Conservation (phyloP, 176 grass and related monocot genomes). For the Oryza glumipatula region DNA sequence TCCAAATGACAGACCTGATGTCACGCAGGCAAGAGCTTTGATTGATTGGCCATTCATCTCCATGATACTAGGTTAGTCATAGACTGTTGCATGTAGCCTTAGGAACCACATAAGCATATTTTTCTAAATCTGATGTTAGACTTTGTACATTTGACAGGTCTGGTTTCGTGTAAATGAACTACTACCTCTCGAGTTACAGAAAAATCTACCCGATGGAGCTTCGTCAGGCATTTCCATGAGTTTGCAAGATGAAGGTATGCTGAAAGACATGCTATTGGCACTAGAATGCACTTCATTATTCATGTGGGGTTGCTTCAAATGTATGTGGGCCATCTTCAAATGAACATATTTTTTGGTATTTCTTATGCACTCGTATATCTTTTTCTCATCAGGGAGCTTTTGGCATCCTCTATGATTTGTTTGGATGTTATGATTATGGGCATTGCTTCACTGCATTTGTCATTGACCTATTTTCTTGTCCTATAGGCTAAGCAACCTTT, state of each 20-base stretch:
- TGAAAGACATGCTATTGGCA: constrained; percentile 36
- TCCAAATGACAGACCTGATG: constrained; percentile 77
- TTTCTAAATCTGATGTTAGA: constrained; percentile 39
- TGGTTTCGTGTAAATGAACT: constrained; percentile 84
- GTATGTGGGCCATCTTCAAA: background rate
- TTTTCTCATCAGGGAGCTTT: background rate
- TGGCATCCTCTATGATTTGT: background rate
- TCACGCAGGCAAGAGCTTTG: constrained; percentile 81
- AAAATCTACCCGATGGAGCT: constrained; percentile 63
- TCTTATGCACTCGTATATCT: background rate
- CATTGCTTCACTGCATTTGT: background rate
- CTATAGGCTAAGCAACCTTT: background rate
- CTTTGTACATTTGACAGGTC: constrained; percentile 51
- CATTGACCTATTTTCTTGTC: background rate
- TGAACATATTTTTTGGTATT: background rate
- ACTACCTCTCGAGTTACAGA: constrained; percentile 74
- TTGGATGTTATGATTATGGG: constrained; percentile 6
- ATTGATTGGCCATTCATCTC: constrained; percentile 67
- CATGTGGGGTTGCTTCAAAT: background rate
- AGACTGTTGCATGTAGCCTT: constrained; percentile 53
- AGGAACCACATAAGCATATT: constrained; percentile 43
- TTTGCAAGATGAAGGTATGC: constrained; percentile 49
- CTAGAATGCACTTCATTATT: constrained; percentile 16
- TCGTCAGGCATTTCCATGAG: constrained; percentile 37
- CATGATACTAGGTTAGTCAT: constrained; percentile 69